Base-by-base conservation (phyloP, 163 green algal genomes). In the Dunaliella salina region DNA sequence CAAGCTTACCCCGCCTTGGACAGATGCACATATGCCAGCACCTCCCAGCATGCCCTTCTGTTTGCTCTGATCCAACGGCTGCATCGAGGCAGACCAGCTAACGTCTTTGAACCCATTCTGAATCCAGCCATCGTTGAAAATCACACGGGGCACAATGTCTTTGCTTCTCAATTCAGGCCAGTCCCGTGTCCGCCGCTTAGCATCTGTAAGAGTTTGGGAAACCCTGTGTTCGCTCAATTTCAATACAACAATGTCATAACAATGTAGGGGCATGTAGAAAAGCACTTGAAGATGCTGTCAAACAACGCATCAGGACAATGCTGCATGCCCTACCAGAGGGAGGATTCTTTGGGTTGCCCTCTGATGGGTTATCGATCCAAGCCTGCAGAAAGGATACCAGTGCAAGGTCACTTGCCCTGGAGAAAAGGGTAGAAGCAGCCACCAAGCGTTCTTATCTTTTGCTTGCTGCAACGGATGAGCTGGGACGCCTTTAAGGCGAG, bases 101-200 rank as follows among this genome's bases (percentile, higher is more conserved):
- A 46, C 32, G 13, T 82, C 79, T 1, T 82, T 59, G 32, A 82
- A 82, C 1, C 33, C 79, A 11, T 82, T 82, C 79, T 59, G 30
- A 11, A 82, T 26, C 63, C 63, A 57, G 79, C 79, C 35, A 57
- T 82, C 79, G 17, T 82, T 45, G 35, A 82, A 82, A 30, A 82
- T 33, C 20, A 82, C 45, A 33, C 79, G 79, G 20, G 79, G 34
- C 32, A 59, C 32, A 1, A 82, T 50, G 32, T 45, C 79, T 12
- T 75, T 75, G 22, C 32, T 59, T 17, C 79, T 50, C 0, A 82
- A 24, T 24, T 86, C 83, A 22, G 83, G 86, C 83, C 83, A 89
- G 32, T 89, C 83, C 5, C 86, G 63, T 18, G 50, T 63, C 0
- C 26, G 12, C 32, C 69, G 45, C 80, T 71, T 17, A 22, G 32